phyloP scores from a whole-genome alignment of 176 grass and related monocot genomes.

The Puya raimondii region DNA sequence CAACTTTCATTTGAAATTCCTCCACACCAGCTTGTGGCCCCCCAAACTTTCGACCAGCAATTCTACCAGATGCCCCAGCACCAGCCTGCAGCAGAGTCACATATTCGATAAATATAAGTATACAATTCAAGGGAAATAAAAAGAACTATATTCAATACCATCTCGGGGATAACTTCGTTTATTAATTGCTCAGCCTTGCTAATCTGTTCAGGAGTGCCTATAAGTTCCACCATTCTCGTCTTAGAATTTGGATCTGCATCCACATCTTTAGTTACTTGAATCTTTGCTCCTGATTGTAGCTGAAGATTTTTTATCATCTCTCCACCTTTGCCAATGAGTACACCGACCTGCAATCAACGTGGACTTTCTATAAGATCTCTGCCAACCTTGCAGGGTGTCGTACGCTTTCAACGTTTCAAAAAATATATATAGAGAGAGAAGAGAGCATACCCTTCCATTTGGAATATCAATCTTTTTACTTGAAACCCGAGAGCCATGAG shows the following conservation, averaged over 20 bases:
- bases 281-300: constrained; percentile 84
- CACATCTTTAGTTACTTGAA: constrained; percentile 84
- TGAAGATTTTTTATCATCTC: constrained; percentile 88
- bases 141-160: constrained; percentile 7
- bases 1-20: constrained; percentile 85
- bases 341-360: constrained; percentile 54
- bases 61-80: constrained; percentile 49
- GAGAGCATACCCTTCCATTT: constrained; percentile 58
- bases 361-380: background rate
- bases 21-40: constrained; percentile 53
- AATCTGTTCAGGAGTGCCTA: constrained; percentile 82
- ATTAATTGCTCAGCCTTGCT: constrained; percentile 82
- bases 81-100: constrained; percentile 48
- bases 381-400: background rate
- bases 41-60: constrained; percentile 39
- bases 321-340: constrained; percentile 89
- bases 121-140: background rate
- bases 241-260: constrained; percentile 67
- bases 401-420: no score
- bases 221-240: constrained; percentile 68
- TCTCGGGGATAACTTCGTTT: constrained; percentile 75
- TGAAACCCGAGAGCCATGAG: constrained; percentile 64
- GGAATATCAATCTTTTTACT: constrained; percentile 88
- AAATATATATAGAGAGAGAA: background rate
- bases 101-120: constrained; percentile 5